A percentile compares a stretch with the other conserved stretches of the same genome.
These are phyloP conservation scores for Arthrobotrys conoides DNA, from an alignment of 2,329 filamentous ascomycete species.

Conservation along the genomic window DNA sequence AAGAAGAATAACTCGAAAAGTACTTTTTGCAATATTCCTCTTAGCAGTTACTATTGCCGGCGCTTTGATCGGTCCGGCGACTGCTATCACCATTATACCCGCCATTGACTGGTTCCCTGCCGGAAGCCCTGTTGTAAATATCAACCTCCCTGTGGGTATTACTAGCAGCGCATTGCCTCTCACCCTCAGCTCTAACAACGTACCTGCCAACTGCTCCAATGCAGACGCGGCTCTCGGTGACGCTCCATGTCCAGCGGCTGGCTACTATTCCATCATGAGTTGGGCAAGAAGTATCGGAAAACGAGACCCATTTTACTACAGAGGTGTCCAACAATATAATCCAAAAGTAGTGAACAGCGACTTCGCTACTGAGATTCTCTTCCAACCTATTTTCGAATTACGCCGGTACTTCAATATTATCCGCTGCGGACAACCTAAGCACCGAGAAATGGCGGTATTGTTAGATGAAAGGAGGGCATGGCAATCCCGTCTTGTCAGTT, in stretches of 20 bases:
- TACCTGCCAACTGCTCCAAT: not conserved
- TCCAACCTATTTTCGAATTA: slow-evolving; percentile 10
- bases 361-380: slow-evolving; percentile 11
- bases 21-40: slow-evolving; percentile 1
- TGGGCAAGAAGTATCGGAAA: slow-evolving; percentile 5
- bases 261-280: slow-evolving; percentile 22
- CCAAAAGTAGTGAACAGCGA: slow-evolving; percentile 5
- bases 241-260: not conserved
- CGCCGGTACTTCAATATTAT: not conserved
- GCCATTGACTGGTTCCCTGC: slow-evolving; percentile 13
- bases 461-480: not conserved
- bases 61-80: slow-evolving; percentile 17
- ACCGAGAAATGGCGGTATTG: slow-evolving; percentile 9
- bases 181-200: not conserved
- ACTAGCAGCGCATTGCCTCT: slow-evolving; percentile 2
- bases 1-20: not conserved
- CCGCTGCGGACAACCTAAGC: slow-evolving; percentile 13
- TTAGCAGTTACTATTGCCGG: slow-evolving; percentile 3
- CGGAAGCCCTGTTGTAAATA: not conserved
- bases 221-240: not conserved
- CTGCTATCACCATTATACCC: slow-evolving; percentile 10
- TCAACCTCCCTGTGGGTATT: not conserved
- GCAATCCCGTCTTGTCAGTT: not conserved
- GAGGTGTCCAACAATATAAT: slow-evolving; percentile 11
- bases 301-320: slow-evolving; percentile 3